Evolutionary conservation across 2,329 filamentous ascomycete species (phyloP).

Genomic region (Curvularia sp.): DNA sequence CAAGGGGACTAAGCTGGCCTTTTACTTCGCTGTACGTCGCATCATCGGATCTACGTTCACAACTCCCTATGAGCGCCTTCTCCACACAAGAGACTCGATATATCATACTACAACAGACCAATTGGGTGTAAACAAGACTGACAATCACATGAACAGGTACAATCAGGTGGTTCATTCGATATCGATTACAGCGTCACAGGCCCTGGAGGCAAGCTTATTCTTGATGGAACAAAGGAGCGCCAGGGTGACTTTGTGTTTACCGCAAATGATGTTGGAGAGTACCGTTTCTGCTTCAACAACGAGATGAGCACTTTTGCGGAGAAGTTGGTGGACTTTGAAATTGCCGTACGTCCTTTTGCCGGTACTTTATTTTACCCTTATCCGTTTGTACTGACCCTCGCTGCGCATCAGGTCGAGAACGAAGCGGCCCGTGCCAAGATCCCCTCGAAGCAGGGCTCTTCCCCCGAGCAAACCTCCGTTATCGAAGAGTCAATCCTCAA

Average conservation of each 20-base stretch:
- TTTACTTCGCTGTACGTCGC: constrained; percentile 89
- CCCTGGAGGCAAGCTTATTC: constrained; percentile 78
- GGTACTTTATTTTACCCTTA: neutral
- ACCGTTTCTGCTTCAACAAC: constrained; percentile 98
- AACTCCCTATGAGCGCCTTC: neutral
- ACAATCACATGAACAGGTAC: constrained; percentile 66
- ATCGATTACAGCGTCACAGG: constrained; percentile 89
- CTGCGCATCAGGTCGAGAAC: constrained; percentile 76
- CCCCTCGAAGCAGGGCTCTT: constrained; percentile 85
- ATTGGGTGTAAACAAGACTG: neutral
- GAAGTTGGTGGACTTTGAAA: constrained; percentile 98
- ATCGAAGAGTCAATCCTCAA: constrained; percentile 96
- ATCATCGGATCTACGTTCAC: neutral
- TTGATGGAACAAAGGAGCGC: constrained; percentile 87
- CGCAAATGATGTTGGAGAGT: constrained; percentile 84
- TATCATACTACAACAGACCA: too few relatives aligned
- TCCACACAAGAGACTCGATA: neutral
- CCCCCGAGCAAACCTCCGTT: constrained; percentile 84
- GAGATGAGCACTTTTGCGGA: constrained; percentile 98
- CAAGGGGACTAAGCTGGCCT: constrained; percentile 86
- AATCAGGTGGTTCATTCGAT: constrained; percentile 98
- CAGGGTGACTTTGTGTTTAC: constrained; percentile 99
- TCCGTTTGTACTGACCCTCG: constrained; percentile 6
- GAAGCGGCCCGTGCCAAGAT: constrained; percentile 79
- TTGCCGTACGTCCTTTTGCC: constrained; percentile 71